Evolutionary conservation across 2,329 filamentous ascomycete species (phyloP).

Genomic region (Keithomyces neogunnii): DNA sequence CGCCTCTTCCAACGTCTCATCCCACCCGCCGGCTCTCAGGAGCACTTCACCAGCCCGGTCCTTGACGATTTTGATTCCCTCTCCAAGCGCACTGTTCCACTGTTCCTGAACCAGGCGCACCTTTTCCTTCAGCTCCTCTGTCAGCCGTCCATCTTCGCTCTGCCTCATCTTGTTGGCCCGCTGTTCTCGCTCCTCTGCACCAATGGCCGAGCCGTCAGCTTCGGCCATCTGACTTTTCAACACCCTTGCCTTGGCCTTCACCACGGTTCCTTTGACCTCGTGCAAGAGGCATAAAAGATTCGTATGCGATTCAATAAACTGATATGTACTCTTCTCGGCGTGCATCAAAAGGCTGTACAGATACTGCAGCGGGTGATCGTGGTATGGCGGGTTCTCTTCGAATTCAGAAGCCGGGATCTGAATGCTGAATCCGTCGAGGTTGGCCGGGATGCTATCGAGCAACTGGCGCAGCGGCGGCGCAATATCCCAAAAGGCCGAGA

Average conservation of each 20-base stretch:
- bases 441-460: constrained; percentile 67
- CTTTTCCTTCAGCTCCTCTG: constrained; percentile 86
- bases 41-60: constrained; percentile 66
- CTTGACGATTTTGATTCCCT: constrained; percentile 64
- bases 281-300: constrained; percentile 86
- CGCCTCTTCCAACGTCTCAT: constrained; percentile 60
- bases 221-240: constrained; percentile 55
- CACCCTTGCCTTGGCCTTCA: constrained; percentile 58
- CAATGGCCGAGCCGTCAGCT: constrained; percentile 22
- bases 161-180: constrained; percentile 47
- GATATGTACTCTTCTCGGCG: constrained; percentile 85
- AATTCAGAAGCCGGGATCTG: constrained; percentile 73
- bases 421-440: constrained; percentile 54
- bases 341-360: constrained; percentile 78
- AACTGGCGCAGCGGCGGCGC: constrained; percentile 73
- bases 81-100: constrained; percentile 82
- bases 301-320: constrained; percentile 92
- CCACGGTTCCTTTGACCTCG: constrained; percentile 75
- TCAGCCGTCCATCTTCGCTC: constrained; percentile 64
- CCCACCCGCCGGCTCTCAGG: constrained; percentile 76
- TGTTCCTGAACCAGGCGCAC: constrained; percentile 84
- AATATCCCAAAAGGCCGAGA: constrained; percentile 97
- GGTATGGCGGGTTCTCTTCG: constrained; percentile 78
- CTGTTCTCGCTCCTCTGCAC: constrained; percentile 24
- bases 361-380: constrained; percentile 78